These are phyloP conservation scores for Candida boidinii DNA, from an alignment of 805 yeast species.

Conservation along the genomic window DNA sequence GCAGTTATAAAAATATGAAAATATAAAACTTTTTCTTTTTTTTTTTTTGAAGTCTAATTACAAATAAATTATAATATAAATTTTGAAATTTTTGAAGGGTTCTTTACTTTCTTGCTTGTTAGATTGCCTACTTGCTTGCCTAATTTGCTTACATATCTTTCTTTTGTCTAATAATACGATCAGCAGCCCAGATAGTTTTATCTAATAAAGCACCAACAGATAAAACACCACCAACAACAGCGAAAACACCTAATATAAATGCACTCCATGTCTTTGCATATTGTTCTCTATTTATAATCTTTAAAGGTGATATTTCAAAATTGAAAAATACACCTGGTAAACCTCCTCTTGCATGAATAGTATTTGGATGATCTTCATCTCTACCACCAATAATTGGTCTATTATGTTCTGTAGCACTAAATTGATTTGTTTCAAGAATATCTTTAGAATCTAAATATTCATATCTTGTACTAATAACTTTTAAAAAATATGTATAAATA, in stretches of 20 bases:
- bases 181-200: conserved; percentile 83
- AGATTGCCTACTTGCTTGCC: no score
- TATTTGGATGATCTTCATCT: conserved; percentile 86
- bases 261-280: conserved; percentile 74
- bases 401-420: conserved; percentile 80
- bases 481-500: conserved; percentile 69
- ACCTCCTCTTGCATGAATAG: conserved; percentile 77
- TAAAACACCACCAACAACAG: conserved; percentile 88
- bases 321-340: conserved; percentile 81
- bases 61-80: no score
- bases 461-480: conserved; percentile 84
- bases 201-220: conserved; percentile 89
- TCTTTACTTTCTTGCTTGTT: no score
- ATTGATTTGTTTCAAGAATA: conserved; percentile 74
- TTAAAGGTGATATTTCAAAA: conserved; percentile 89
- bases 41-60: no score
- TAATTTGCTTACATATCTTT: conserved; percentile 34
- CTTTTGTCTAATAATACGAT: conserved; percentile 61
- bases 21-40: no score
- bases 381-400: conserved; percentile 81
- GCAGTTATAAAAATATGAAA: no score
- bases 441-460: conserved; percentile 54
- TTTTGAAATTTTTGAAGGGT: no score
- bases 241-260: conserved; percentile 71
- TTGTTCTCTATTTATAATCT: conserved; percentile 77